Evolutionary conservation across 2,329 filamentous ascomycete genomes (phyloP).

Genomic region (Trichoderma citrinoviride): DNA sequence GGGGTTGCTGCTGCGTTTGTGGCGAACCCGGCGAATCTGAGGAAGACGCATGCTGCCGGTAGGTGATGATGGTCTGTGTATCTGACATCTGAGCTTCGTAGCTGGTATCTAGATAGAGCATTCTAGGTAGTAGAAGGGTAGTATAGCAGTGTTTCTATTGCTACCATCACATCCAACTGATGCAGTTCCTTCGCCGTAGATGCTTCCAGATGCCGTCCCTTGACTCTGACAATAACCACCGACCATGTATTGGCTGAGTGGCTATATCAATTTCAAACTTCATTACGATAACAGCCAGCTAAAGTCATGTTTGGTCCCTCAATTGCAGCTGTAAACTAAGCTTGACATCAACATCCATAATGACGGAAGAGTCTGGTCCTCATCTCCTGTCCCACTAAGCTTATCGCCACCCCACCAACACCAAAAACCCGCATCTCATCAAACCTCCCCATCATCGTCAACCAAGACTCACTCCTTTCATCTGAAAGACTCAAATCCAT

Average conservation of each 20-base stretch:
- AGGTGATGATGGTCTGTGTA: background rate
- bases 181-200: too few species aligned
- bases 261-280: background rate
- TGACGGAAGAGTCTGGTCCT: background rate
- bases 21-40: conserved; percentile 33
- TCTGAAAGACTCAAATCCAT: background rate
- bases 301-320: too few species aligned
- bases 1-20: conserved; percentile 38
- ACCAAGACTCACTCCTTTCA: background rate
- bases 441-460: background rate
- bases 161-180: too few species aligned
- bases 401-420: conserved; percentile 1
- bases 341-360: too few species aligned
- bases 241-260: background rate
- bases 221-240: too few species aligned
- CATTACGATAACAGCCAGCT: too few species aligned
- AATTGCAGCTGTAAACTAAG: too few species aligned
- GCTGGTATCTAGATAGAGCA: background rate
- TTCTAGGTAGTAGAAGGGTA: background rate
- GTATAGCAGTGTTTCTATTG: too few species aligned
- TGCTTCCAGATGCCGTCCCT: background rate
- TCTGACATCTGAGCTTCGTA: too few species aligned
- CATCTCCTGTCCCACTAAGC: background rate
- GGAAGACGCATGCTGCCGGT: conserved; percentile 29
- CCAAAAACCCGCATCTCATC: conserved; percentile 12